These are phyloP conservation scores for Dictyostelium intermedium DNA, from an alignment of 78 protist species.

Conservation along the genomic window DNA sequence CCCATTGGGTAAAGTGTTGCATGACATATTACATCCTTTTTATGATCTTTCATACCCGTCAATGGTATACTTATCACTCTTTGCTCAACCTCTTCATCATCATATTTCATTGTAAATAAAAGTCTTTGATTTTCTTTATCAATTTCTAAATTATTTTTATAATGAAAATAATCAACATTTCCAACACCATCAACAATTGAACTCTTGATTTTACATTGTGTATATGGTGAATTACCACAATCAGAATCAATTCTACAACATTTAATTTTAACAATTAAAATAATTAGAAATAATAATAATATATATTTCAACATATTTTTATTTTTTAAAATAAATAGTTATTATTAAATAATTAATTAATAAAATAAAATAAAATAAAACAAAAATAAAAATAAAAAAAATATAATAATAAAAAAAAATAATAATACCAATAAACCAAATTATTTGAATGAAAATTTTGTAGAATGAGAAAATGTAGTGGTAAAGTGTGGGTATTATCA, in stretches of 20 bases:
- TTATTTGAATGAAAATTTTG: background rate
- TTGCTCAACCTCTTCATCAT: background rate
- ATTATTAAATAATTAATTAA: background rate
- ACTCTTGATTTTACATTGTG: background rate
- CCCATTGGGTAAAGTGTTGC: background rate
- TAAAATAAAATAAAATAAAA: background rate
- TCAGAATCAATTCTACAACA: background rate
- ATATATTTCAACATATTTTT: background rate
- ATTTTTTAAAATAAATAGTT: background rate
- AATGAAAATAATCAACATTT: constrained; percentile 1
- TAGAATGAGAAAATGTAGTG: background rate
- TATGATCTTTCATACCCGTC: background rate
- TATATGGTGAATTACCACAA: background rate
- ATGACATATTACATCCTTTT: background rate
- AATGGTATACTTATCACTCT: background rate
- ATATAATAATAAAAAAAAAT: too few relatives aligned
- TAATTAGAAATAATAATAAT: background rate
- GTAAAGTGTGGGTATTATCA: background rate
- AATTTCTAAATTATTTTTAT: background rate
- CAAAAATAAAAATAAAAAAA: background rate
- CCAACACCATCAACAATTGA: background rate
- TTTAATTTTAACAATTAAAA: background rate
- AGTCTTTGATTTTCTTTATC: background rate
- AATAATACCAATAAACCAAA: background rate
- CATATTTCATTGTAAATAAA: background rate